Evolutionary conservation across 2,329 filamentous ascomycete genomes (phyloP).

Genomic region (Xylariaceae sp.): DNA sequence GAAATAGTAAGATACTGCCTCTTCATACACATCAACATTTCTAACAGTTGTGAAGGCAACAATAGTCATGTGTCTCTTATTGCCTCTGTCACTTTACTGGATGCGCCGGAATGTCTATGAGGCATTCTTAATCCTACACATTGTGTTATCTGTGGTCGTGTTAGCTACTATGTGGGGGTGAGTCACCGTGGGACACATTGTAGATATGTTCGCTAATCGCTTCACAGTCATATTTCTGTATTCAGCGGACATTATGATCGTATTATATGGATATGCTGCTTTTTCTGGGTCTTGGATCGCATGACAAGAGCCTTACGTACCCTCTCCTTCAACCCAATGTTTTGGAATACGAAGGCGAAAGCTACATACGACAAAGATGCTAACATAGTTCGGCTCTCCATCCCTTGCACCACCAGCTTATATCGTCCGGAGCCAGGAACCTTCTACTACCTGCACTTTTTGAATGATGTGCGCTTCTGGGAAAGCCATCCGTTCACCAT

Average conservation of each 20-base stretch:
- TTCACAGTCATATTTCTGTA: conserved; percentile 52
- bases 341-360: conserved; percentile 41
- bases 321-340: conserved; percentile 42
- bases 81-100: conserved; percentile 53
- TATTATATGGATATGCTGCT: conserved; percentile 52
- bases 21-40: too few species aligned
- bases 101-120: conserved; percentile 58
- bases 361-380: conserved; percentile 41
- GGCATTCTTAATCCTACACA: conserved; percentile 52
- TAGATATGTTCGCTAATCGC: background rate
- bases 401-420: conserved; percentile 40
- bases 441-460: conserved; percentile 49
- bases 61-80: conserved; percentile 47
- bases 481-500: conserved; percentile 56
- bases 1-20: conserved; percentile 43
- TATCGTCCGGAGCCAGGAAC: conserved; percentile 45
- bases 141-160: conserved; percentile 53
- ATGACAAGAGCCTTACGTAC: conserved; percentile 48
- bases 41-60: conserved; percentile 39
- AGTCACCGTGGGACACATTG: conserved; percentile 33
- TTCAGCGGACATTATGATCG: conserved; percentile 52
- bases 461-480: conserved; percentile 46
- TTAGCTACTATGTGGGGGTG: conserved; percentile 56
- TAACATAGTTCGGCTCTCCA: conserved; percentile 46
- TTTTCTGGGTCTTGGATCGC: conserved; percentile 55